Base-by-base conservation (phyloP, 2,329 filamentous ascomycete species). In the Arthrobotrys conoides region DNA sequence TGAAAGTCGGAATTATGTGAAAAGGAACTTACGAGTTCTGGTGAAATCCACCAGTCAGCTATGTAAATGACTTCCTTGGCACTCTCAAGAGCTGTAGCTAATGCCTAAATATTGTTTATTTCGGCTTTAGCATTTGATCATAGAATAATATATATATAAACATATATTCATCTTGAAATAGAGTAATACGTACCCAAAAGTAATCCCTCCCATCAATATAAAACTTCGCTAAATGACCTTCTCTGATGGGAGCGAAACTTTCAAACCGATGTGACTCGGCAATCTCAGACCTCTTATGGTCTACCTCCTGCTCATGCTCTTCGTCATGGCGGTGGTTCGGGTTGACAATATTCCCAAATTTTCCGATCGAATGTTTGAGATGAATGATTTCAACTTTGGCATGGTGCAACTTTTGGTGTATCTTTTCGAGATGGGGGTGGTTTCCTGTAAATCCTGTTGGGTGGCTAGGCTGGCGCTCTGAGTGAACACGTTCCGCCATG, bases 181-280 rank as follows among this genome's bases (percentile, higher is more conserved):
- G 18, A 18, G n/a, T 2, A 22, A 33, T 36, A 6, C 14, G 80
- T 86, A 90, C 75, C 91, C 94, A 97, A 84, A 96, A 96, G 85
- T 99, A 99, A 85, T 98, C 92, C 79, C 94, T 88, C 2, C 94
- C 96, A 83, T 98, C 96, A 10, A 98, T 93, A 85, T 97, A 98
- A 94, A 95, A 99, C 86, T 98, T 98, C 83, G 96, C 88, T 73
- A 92, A 87, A 84, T 98, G 97, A 30, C 91, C 92, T 10, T 95
- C 90, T 51, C 91, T 90, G 83, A 95, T 91, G 0, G 95, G 95
- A 44, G 96, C 96, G 85, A 92, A 99, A 3, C 93, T 97, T n/a
- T 92, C 84, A 86, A 94, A 98, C 49, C 95, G 91, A 83, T 98
- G 91, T 14, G 89, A 88, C 73, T 95, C 89, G 81, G 88, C 88